Base-by-base conservation (phyloP, 352 stramenopile genomes). In the Pseudoperonospora humuli region DNA sequence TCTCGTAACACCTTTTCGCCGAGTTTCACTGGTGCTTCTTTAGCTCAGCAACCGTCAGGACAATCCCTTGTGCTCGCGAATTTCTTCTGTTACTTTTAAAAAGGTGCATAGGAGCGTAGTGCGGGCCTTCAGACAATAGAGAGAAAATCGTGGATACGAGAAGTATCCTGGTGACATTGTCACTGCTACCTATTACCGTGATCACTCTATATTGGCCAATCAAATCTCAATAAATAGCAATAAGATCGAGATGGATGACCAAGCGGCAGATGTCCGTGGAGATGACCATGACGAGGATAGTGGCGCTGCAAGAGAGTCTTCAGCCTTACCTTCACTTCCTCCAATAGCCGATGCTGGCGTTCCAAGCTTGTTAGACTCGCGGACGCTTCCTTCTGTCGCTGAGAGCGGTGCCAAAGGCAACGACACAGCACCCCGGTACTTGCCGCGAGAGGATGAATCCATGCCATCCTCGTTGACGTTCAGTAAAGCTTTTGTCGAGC, bases 401-500 rank as follows among this genome's bases (percentile, higher is more conserved):
- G 56, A 6, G 5, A 45, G 14, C 33, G 21, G 23, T 2, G 38
- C 29, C 3, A 36, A 68, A 17, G 13, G 27, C 1, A 46, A 40
- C 5, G 50, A 67, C 20, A 31, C 39, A 18, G 32, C 48, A 8
- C 58, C 47, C 10, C 63, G 66, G 5, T 80, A 80, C 27, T 32
- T 80, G 24, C 65, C 68, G 11, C 65, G 43, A 17, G 45, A 50
- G n/a, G 37, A 56, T 11, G 34, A 34, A 29, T 33, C 42, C 11
- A 11, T 38, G 15, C 15, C 40, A 27, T 50, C 35, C 29, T 61
- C 54, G 1, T 50, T 68, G 23, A 67, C 56, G 6, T 80, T 80
- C 38, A 73, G 33, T 39, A 58, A 87, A 31, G 75, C 75, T 1
- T 87, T 87, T 39, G 72, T 72, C 3, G 44, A 61, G 21, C 64